phyloP scores from a whole-genome alignment of 768 basidiomycete genomes.

The Lyophyllum semitale region DNA sequence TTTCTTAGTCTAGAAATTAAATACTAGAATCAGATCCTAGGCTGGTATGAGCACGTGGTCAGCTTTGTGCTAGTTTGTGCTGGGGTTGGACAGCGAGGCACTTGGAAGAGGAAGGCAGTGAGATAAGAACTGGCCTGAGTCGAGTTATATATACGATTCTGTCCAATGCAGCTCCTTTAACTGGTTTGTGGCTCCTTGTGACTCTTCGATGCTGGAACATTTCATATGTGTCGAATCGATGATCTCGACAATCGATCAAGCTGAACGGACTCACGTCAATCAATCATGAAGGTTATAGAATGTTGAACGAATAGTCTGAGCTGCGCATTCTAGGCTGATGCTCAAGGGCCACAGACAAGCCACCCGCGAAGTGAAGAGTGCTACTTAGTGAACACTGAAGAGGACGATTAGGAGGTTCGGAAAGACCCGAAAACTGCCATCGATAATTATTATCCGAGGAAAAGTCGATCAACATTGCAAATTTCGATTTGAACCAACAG shows the following conservation, averaged over 20 bases:
- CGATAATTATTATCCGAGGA: conserved; percentile 14
- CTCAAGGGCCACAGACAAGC: too few relatives aligned
- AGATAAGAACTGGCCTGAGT: background rate
- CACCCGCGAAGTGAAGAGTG: too few relatives aligned
- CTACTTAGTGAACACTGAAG: too few relatives aligned
- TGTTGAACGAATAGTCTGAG: background rate
- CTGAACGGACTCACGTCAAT: background rate
- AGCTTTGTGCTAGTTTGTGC: background rate
- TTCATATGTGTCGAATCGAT: background rate
- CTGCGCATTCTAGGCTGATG: background rate
- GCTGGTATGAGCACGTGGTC: background rate
- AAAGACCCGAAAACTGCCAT: conserved; percentile 13
- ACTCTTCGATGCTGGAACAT: conserved; percentile 8
- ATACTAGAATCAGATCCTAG: too few relatives aligned
- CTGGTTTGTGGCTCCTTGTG: background rate
- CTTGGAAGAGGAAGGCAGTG: background rate
- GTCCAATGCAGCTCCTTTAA: background rate
- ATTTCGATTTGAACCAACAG: conserved; percentile 13
- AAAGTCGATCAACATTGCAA: conserved; percentile 16
- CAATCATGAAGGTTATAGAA: background rate
- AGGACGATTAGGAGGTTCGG: conserved; percentile 15
- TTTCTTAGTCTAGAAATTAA: too few relatives aligned
- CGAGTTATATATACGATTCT: background rate
- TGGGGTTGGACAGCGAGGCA: background rate
- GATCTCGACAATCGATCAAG: conserved; percentile 13